Conservation (phyloP, 345 rosid species). For the Aquilaria sinensis region DNA sequence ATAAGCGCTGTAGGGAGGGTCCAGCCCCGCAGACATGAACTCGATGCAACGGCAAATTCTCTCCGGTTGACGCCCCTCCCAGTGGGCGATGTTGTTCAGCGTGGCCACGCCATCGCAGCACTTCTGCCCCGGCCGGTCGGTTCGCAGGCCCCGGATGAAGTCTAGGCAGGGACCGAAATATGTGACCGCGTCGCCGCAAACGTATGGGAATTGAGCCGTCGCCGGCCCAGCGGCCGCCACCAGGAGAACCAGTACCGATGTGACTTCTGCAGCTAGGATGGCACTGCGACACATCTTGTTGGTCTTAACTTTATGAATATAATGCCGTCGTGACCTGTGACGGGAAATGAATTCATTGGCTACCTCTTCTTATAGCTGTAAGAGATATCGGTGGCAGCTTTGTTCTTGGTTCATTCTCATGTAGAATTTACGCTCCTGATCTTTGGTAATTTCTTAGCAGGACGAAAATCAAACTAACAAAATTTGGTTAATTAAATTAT, state of each 20-base stretch:
- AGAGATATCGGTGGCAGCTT: slow-evolving; percentile 9
- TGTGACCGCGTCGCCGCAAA: neutral
- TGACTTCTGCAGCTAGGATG: too few species aligned
- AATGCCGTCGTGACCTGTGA: too few species aligned
- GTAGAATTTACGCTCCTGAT: too few species aligned
- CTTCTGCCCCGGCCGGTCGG: slow-evolving; percentile 16
- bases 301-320: too few species aligned
- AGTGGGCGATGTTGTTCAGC: slow-evolving; percentile 21
- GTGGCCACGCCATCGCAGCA: slow-evolving; percentile 30
- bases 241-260: neutral
- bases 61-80: neutral
- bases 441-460: too few species aligned
- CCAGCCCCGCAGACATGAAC: neutral
- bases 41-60: slow-evolving; percentile 35
- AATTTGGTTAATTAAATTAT: too few species aligned
- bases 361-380: neutral
- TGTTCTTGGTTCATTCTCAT: slow-evolving; percentile 7
- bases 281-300: too few species aligned
- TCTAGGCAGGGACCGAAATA: neutral
- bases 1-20: slow-evolving; percentile 1
- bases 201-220: neutral
- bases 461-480: too few species aligned
- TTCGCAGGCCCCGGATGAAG: neutral
- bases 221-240: neutral
- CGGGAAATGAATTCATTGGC: neutral